Conservation (phyloP, 495 filamentous ascomycete genomes). For the Trichoderma parareesei region DNA sequence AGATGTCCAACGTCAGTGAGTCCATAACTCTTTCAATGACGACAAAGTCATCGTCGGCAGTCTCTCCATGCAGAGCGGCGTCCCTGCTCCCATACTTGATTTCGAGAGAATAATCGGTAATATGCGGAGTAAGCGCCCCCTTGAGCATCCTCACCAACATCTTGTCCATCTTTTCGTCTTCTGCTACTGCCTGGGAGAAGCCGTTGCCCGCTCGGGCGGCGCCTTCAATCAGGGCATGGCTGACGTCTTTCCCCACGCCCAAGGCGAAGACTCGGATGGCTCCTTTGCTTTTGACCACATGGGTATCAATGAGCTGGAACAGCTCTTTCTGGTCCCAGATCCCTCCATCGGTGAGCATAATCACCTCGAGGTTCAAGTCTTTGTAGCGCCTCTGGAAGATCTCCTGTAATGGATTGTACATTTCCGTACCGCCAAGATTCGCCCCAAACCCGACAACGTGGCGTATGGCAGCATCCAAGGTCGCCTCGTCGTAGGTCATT, state of each 20-base stretch:
- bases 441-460: conserved; percentile 43
- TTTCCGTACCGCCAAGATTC: conserved; percentile 62
- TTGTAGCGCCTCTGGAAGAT: conserved; percentile 42
- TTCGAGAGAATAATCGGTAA: conserved; percentile 51
- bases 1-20: conserved; percentile 18
- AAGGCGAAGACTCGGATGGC: conserved; percentile 56
- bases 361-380: conserved; percentile 52
- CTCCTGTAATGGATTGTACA: conserved; percentile 44
- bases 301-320: conserved; percentile 46
- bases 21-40: conserved; percentile 47
- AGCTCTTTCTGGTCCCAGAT: conserved; percentile 50
- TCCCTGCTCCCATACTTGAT: conserved; percentile 44
- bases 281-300: conserved; percentile 38
- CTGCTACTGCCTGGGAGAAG: conserved; percentile 52
- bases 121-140: conserved; percentile 52
- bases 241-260: conserved; percentile 54
- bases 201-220: conserved; percentile 59
- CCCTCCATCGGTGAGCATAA: conserved; percentile 66
- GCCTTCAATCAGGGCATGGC: conserved; percentile 59
- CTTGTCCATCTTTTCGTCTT: conserved; percentile 49
- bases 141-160: conserved; percentile 68
- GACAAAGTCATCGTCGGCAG: conserved; percentile 44
- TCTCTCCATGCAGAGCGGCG: neutral
- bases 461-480: conserved; percentile 40
- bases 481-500: conserved; percentile 42